Base-by-base conservation (phyloP, 495 filamentous ascomycete genomes). In the Xylaria cubensis region DNA sequence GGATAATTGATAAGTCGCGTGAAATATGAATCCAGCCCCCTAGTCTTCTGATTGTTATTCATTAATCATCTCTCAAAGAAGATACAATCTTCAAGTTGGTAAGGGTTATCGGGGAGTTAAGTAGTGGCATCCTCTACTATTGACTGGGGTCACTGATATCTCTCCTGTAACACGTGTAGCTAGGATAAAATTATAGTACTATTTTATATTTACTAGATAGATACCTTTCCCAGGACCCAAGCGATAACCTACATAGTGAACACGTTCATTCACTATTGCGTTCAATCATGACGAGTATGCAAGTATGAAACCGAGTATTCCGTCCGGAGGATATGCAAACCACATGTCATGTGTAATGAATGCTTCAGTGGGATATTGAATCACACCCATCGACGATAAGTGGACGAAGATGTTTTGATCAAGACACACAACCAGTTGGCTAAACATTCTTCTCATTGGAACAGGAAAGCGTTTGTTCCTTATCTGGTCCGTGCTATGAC, bases 51-150 rank as follows among this genome's bases (percentile, higher is more conserved):
- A 32, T 39, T 32, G 46, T 24, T 13, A 42, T 56, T 56, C 19
- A 41, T n/a, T 67, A 36, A 34, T 56, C 34, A 42, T 36, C 65
- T 32, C 19, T 32, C 42, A n/a, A 32, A 19, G 29, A 53, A n/a
- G 19, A 55, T 10, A 44, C 13, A 4, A 56, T 17, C 34, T 55
- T 29, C 10, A 10, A 26, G 46, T 24, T 55, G 32, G 50, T 7
- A 26, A 56, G 34, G 64, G 44, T 24, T 9, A 36, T 15, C 24
- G n/a, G 32, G 13, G 46, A 67, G 26, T 51, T 53, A 51, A 67
- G 44, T 55, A 67, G 48, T 44, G 56, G 34, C n/a, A 41, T 55
- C 32, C 21, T 4, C 15, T 67, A 41, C 36, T 67, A 67, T 67
- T 56, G 65, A 56, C 65, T 7, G 26, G 65, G 65, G 34, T 67